Base-by-base conservation (phyloP, 1,284 basidiomycete species). In the Irpex sp. region DNA sequence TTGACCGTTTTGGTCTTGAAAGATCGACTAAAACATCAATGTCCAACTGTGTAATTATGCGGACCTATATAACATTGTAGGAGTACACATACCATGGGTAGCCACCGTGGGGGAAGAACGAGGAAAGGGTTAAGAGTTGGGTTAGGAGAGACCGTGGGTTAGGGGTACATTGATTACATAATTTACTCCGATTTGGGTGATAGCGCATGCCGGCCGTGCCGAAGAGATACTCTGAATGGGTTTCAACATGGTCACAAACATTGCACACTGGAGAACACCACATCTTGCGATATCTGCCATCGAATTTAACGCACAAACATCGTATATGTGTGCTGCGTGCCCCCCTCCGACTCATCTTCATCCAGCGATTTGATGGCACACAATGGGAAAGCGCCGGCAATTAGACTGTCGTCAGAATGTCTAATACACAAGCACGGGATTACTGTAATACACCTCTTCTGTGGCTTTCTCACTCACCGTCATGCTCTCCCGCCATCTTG, bases 1-100 rank as follows among this genome's bases (percentile, higher is more conserved):
- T 58, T 87, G 72, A 49, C 86, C 85, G 69, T 80, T 83, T 63
- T 72, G 75, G 69, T 89, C 88, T 73, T 88, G 86, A 64, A 92
- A 91, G 65, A 91, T 85, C 58, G 85, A 84, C 82, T 83, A 60
- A 36, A 17, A 51, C 13, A 7, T 8, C 58, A 54, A 62, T 51
- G 8, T 31, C 36, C 34, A 37, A 36, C 4, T 8, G 13, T 19
- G 3, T 17, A 17, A 40, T 36, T 60, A 56, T 57, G 15, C 19
- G 13, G 48, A 7, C 51, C 34, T 15, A 44, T 15, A 31, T 8
- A 21, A 17, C 26, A 11, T 26, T 9, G 6, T 34, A 26, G 54
- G 17, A 17, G 17, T 51, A 44, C 40, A 21, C 54, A 26, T 36
- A 56, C 54, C 54, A 56, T 56, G 34, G 54, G 7, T 56, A 36